A percentile compares a stretch with the other conserved stretches of the same genome.
Conservation (phyloP, 768 basidiomycete species). For the Paxillus involutus region DNA sequence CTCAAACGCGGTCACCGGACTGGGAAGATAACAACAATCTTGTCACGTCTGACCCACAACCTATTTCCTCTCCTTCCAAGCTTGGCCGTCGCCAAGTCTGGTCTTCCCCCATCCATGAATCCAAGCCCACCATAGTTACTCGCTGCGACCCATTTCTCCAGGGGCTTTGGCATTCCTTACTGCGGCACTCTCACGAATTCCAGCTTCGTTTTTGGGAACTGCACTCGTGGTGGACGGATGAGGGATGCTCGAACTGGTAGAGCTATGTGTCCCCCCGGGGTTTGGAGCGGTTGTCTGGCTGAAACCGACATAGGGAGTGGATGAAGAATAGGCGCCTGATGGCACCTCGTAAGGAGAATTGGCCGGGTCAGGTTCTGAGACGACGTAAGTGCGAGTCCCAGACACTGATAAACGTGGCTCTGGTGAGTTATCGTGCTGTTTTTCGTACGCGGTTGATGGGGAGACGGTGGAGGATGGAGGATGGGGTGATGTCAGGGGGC, state of each 20-base stretch:
- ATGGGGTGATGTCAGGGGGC: constrained; percentile 33
- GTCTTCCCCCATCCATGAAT: constrained; percentile 44
- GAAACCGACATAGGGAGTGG: constrained; percentile 46
- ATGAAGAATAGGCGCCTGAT: constrained; percentile 62
- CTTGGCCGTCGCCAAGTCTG: constrained; percentile 41
- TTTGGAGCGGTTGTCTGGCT: constrained; percentile 40
- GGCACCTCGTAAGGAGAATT: constrained; percentile 68
- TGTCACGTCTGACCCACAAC: neutral
- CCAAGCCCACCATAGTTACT: constrained; percentile 44
- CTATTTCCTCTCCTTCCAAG: constrained; percentile 49
- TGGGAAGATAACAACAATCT: neutral
- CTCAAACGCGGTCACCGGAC: neutral
- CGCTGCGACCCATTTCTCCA: constrained; percentile 44
- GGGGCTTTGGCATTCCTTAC: constrained; percentile 42
- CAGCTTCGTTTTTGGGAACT: constrained; percentile 40
- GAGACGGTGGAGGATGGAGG: constrained; percentile 29
- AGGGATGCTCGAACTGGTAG: constrained; percentile 42
- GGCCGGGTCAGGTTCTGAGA: constrained; percentile 68
- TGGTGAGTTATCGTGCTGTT: constrained; percentile 51
- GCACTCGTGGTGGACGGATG: constrained; percentile 45
- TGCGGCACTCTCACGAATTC: constrained; percentile 49
- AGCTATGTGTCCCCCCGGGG: constrained; percentile 37
- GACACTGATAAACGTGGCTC: constrained; percentile 45
- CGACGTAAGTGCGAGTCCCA: constrained; percentile 66
- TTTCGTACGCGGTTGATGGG: constrained; percentile 46